phyloP scores from a whole-genome alignment of 2,329 filamentous ascomycete genomes.

The Apiospora saccharicola region DNA sequence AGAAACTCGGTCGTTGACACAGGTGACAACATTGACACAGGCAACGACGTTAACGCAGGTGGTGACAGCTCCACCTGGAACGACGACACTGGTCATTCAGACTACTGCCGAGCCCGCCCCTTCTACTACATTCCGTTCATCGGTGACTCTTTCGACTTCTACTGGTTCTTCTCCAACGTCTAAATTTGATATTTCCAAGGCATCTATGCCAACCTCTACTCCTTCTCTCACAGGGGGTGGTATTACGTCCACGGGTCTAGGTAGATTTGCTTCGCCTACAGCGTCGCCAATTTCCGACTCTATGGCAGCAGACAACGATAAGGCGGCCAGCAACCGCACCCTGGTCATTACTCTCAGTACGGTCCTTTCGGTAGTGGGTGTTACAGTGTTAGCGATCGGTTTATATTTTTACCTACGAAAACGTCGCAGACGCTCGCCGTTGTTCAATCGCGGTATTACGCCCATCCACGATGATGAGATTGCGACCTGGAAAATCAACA shows the following conservation, averaged over 20 bases:
- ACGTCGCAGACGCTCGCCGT: constrained; percentile 48
- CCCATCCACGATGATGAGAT: constrained; percentile 73
- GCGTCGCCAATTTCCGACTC: neutral
- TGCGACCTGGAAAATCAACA: constrained; percentile 64
- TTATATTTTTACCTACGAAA: constrained; percentile 49
- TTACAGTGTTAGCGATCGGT: constrained; percentile 47
- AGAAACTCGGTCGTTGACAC: neutral
- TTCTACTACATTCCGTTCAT: constrained; percentile 20
- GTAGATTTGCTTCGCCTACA: neutral
- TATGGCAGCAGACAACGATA: constrained; percentile 11
- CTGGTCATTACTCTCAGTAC: constrained; percentile 61
- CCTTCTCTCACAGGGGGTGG: neutral
- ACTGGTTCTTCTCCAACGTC: neutral
- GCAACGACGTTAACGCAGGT: neutral
- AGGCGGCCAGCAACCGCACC: constrained; percentile 43
- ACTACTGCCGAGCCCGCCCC: neutral
- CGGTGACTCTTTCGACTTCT: neutral
- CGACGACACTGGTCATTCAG: neutral
- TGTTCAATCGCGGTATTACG: constrained; percentile 63
- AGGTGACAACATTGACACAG: neutral
- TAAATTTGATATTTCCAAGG: neutral
- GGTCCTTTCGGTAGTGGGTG: constrained; percentile 54
- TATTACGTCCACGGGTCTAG: neutral
- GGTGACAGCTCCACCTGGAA: neutral
- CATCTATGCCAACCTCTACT: neutral